Conservation (phyloP, 164 flowering plant species). For the Dillenia suffruticosa region DNA sequence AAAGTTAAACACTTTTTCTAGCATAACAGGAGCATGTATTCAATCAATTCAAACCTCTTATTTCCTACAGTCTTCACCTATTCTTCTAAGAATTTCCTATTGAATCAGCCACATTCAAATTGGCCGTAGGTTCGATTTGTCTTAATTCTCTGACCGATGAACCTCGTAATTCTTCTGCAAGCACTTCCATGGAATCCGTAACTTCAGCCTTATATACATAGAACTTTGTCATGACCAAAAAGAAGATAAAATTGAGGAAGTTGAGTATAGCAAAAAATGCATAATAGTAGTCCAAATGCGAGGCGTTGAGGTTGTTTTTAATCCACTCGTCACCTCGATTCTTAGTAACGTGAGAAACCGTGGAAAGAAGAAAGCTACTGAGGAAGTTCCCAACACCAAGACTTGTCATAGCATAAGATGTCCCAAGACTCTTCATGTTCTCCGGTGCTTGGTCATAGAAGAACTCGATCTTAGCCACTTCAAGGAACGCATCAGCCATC, state of each 20-base stretch:
- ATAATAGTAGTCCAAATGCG: slow-evolving; percentile 61
- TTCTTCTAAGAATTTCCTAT: no score
- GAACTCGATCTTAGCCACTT: slow-evolving; percentile 70
- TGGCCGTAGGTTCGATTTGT: no score
- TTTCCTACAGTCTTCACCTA: no score
- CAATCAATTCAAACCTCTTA: no score
- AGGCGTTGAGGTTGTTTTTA: slow-evolving; percentile 58
- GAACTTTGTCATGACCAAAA: slow-evolving; percentile 32
- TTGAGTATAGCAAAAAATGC: slow-evolving; percentile 48
- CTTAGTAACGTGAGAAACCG: slow-evolving; percentile 42
- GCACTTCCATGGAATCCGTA: slow-evolving; percentile 48
- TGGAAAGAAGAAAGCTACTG: slow-evolving; percentile 58
- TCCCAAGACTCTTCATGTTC: slow-evolving; percentile 70
- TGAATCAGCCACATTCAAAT: no score
- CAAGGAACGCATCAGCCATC: slow-evolving; percentile 57
- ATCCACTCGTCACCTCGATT: slow-evolving; percentile 59
- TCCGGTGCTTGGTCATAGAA: slow-evolving; percentile 82
- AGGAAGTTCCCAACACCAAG: slow-evolving; percentile 58
- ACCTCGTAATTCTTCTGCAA: slow-evolving; percentile 21
- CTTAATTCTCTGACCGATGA: no score
- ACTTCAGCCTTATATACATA: slow-evolving; percentile 66
- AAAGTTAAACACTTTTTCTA: no score
- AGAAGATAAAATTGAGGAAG: slow-evolving; percentile 44
- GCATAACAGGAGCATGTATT: no score
- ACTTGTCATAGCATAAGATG: slow-evolving; percentile 50